Evolutionary conservation across 208 protist species (phyloP).

Genomic region (Naegleria lovaniensis): DNA sequence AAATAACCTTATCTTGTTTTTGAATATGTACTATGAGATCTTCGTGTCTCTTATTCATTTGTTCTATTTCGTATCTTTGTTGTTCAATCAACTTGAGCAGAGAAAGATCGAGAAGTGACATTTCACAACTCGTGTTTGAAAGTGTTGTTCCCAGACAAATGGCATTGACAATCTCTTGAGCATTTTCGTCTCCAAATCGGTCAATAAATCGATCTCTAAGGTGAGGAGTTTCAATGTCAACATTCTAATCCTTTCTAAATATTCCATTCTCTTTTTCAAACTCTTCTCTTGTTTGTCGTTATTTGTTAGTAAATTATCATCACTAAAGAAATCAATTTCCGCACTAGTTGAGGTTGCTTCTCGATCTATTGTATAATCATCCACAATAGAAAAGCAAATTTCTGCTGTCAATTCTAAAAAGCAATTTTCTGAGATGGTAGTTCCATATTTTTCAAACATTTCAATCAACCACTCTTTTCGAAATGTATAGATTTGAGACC

Average conservation of each 20-base stretch:
- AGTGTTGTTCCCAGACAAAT: neutral
- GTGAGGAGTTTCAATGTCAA: neutral
- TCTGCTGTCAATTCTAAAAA: neutral
- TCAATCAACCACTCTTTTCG: neutral
- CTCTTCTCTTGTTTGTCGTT: neutral
- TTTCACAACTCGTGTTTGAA: neutral
- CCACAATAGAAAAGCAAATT: neutral
- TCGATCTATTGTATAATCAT: neutral
- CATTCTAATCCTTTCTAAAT: neutral
- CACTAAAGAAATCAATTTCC: neutral
- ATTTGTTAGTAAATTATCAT: too few species aligned
- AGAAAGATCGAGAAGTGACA: neutral
- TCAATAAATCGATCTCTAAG: too few species aligned
- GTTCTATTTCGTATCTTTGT: neutral
- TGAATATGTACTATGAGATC: too few species aligned
- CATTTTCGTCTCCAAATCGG: too few species aligned
- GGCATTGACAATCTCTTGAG: neutral
- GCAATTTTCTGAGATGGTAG: neutral
- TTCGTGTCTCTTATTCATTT: neutral
- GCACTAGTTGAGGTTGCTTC: too few species aligned
- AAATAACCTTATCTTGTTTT: too few species aligned
- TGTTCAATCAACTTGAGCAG: neutral
- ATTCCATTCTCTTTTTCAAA: neutral
- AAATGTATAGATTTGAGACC: neutral
- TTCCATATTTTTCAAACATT: neutral